Evolutionary conservation across 1,139 yeast species (phyloP).

Genomic region (Taphrina sp.): DNA sequence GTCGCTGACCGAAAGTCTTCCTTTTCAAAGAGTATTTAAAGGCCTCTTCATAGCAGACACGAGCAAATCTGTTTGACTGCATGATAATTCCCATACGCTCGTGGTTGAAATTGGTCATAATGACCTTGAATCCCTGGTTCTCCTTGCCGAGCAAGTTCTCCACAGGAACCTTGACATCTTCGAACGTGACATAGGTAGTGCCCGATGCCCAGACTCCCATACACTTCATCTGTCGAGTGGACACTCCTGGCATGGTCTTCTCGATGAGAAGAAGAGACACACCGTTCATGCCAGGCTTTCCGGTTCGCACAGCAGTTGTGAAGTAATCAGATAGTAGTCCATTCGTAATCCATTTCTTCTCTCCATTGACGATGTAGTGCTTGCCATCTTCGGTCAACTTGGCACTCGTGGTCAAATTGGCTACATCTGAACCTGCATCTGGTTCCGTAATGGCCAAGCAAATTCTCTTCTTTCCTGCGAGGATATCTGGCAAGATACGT

Average conservation of each 20-base stretch:
- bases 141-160: constrained; percentile 49
- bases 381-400: constrained; percentile 42
- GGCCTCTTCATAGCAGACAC: constrained; percentile 50
- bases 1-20: constrained; percentile 49
- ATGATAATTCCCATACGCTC: constrained; percentile 49
- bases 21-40: constrained; percentile 47
- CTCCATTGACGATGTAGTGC: constrained; percentile 49
- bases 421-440: constrained; percentile 50
- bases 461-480: constrained; percentile 46
- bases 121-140: constrained; percentile 50
- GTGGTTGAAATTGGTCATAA: constrained; percentile 51
- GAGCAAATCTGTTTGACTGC: constrained; percentile 48
- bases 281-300: constrained; percentile 47
- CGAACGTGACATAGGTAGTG: constrained; percentile 47
- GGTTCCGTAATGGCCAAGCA: constrained; percentile 49
- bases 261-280: constrained; percentile 49
- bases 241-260: constrained; percentile 47
- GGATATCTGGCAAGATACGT: constrained; percentile 45
- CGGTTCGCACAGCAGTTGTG: constrained; percentile 51
- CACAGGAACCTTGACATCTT: constrained; percentile 51
- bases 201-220: constrained; percentile 50
- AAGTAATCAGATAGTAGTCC: constrained; percentile 44
- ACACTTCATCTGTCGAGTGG: constrained; percentile 46
- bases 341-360: constrained; percentile 51
- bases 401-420: constrained; percentile 48